Conservation (phyloP, 1,284 basidiomycete genomes). For the Apiotrichum brassicae region DNA sequence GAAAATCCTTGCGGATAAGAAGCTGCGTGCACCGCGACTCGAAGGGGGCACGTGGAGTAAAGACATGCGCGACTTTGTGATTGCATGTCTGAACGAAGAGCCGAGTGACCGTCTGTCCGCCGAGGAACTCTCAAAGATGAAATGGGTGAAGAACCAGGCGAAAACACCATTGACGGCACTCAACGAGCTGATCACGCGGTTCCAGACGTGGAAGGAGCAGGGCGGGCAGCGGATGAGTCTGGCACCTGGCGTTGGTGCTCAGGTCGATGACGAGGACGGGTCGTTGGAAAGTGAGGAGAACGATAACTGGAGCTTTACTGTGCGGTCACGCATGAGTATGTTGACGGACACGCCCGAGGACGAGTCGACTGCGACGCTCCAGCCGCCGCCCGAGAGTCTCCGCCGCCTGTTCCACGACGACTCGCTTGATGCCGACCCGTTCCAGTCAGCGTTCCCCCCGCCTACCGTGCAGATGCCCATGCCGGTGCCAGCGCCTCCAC, state of each 20-base stretch:
- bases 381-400: conserved; percentile 39
- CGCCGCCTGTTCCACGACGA: conserved; percentile 46
- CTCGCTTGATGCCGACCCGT: conserved; percentile 39
- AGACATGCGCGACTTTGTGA: conserved; percentile 84
- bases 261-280: conserved; percentile 33
- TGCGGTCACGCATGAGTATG: conserved; percentile 39
- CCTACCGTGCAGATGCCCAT: neutral
- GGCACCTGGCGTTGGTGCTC: conserved; percentile 50
- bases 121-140: conserved; percentile 83
- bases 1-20: conserved; percentile 75
- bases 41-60: conserved; percentile 70
- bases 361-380: conserved; percentile 4
- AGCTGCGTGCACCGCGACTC: conserved; percentile 60
- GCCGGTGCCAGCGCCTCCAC: neutral
- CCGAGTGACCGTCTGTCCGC: conserved; percentile 74
- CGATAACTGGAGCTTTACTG: conserved; percentile 47
- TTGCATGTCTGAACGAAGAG: conserved; percentile 74
- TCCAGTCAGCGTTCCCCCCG: conserved; percentile 30
- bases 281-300: conserved; percentile 21
- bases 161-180: conserved; percentile 66
- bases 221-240: conserved; percentile 76
- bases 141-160: conserved; percentile 78
- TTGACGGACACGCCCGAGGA: conserved; percentile 29
- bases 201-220: conserved; percentile 67
- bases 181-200: conserved; percentile 75